Evolutionary conservation across 768 basidiomycete species (phyloP), one percentile per base, ranked within the genome.

Genomic region (Mrakia frigida): DNA sequence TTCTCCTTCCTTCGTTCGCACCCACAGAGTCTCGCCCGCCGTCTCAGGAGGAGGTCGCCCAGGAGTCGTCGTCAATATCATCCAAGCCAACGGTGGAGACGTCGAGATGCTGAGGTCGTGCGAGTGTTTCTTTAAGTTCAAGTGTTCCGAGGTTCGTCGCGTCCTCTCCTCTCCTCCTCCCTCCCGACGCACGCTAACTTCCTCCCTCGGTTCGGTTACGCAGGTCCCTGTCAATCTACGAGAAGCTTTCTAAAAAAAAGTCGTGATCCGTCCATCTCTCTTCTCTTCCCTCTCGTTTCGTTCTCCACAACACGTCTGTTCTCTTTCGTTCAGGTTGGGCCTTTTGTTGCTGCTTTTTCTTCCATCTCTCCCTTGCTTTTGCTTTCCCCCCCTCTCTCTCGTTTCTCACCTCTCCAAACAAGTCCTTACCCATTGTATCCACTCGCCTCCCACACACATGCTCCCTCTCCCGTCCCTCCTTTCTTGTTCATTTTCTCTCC

Each of bases 31-130:
- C 80, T 88, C 92, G 28, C 90, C 92, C 74, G 93, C 94, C 73
- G 90, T 93, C 80, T 88, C 92, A 68, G 90, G 82, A 72, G 91
- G 93, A 82, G 88, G 90, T 56, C 90, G 93, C 72, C 91, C 93
- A 74, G 97, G 96, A 39, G 92, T 98, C 73, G 88, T 97, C 77
- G 88, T 99, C 82, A 98, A 96, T 83, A 94, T 98, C 80, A 95
- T 98, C 78, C 97, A 95, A 75, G 96, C 95, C 74, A 94, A 94
- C 21, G 94, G 95, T 41, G 95, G 94, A 59, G 96, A 98, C 83
- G 95, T 98, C 74, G 96, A 98, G 85, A 97, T 98, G 94, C 86
- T 98, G 78, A 89, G 96, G 81, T 92, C 92, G 80, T 98, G 98
- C 87, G 96, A 98, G 86, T 96, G 94, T 87, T 96, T 94, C 85